A percentile compares a stretch with the other conserved stretches of the same genome.
These are phyloP conservation scores for Aureobasidium sp. DNA, from an alignment of 2,329 filamentous ascomycete species.

Conservation along the genomic window DNA sequence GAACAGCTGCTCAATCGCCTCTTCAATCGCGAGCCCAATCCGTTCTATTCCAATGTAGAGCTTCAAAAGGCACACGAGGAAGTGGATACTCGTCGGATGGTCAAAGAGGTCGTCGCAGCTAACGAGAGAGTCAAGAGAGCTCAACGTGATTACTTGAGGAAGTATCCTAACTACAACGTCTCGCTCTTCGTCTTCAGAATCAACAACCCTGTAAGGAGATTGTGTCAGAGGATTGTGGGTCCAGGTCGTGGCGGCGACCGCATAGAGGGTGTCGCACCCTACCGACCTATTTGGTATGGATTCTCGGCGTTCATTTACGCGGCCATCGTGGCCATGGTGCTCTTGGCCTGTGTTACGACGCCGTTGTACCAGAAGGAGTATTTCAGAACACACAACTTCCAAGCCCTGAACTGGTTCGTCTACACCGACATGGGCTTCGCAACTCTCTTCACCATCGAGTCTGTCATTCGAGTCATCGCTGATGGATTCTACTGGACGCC, in stretches of 20 bases:
- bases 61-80: constrained; percentile 64
- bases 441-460: constrained; percentile 75
- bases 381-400: constrained; percentile 53
- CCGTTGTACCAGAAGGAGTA: constrained; percentile 90
- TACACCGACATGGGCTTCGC: constrained; percentile 91
- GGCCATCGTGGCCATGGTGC: constrained; percentile 94
- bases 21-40: constrained; percentile 64
- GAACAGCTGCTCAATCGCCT: constrained; percentile 21
- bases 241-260: constrained; percentile 80
- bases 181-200: constrained; percentile 82
- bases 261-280: constrained; percentile 82
- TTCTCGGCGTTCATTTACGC: constrained; percentile 93
- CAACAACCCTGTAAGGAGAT: constrained; percentile 63
- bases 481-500: constrained; percentile 96
- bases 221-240: constrained; percentile 86
- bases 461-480: constrained; percentile 83
- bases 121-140: constrained; percentile 75
- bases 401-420: constrained; percentile 78
- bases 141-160: constrained; percentile 81
- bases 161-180: constrained; percentile 86
- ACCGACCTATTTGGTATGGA: constrained; percentile 81
- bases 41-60: constrained; percentile 82
- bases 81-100: constrained; percentile 78
- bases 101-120: constrained; percentile 78
- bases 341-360: constrained; percentile 88